A percentile compares a stretch with the other conserved stretches of the same genome.
Conservation (phyloP, 257 asterid species). For the Lavandula angustifolia region DNA sequence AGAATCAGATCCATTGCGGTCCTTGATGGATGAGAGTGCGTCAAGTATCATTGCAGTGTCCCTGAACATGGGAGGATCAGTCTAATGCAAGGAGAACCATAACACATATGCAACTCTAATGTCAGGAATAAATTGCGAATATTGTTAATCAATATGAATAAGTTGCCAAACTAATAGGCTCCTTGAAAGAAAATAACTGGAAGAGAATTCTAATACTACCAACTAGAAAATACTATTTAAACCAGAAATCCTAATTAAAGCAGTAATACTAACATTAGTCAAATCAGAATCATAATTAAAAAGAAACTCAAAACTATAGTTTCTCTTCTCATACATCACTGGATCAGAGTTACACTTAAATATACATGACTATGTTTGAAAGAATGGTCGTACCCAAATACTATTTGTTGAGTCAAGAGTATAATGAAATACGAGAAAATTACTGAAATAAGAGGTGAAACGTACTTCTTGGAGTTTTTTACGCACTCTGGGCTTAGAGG, state of each 20-base stretch:
- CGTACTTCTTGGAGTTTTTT: constrained; percentile 33
- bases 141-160: too few species aligned
- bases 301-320: too few species aligned
- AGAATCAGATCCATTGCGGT: constrained; percentile 49
- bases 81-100: constrained; percentile 22
- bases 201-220: too few species aligned
- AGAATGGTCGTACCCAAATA: not conserved
- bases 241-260: too few species aligned
- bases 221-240: too few species aligned
- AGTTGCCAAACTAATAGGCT: too few species aligned
- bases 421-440: constrained; percentile 7
- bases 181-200: too few species aligned
- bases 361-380: not conserved
- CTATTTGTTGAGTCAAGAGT: not conserved
- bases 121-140: constrained; percentile 2
- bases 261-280: too few species aligned
- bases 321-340: too few species aligned
- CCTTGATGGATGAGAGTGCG: constrained; percentile 53
- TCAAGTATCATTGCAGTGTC: constrained; percentile 50
- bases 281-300: too few species aligned
- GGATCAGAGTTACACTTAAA: constrained; percentile 9
- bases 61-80: constrained; percentile 39
- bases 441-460: constrained; percentile 28
- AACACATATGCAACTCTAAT: constrained; percentile 10
- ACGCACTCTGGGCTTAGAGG: constrained; percentile 32